Percentiles rank a stretch among this genome's conserved stretches.
Evolutionary conservation across 2,329 filamentous ascomycete genomes (phyloP).

Genomic region (Alternaria ventricosa): DNA sequence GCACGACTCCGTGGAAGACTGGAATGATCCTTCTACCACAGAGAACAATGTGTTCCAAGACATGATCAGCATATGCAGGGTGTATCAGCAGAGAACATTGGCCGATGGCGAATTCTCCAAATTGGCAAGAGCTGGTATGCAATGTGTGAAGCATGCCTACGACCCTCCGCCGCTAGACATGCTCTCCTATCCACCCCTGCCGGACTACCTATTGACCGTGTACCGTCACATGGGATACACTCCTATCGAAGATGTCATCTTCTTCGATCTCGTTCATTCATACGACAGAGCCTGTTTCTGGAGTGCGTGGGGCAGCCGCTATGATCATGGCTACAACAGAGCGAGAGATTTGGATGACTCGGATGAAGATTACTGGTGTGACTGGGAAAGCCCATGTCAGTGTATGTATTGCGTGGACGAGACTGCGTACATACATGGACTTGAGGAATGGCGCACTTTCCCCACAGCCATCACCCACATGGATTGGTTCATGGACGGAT

Average conservation of each 20-base stretch:
- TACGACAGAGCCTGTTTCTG: neutral
- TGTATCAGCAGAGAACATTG: neutral
- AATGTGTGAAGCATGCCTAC: neutral
- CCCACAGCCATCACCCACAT: neutral
- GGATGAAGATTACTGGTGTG: too few species aligned
- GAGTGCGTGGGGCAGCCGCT: neutral
- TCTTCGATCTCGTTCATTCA: neutral
- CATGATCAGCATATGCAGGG: neutral
- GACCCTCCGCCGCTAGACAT: neutral
- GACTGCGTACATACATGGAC: neutral
- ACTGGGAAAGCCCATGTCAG: too few species aligned
- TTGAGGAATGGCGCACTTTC: neutral
- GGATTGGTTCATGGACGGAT: accelerated
- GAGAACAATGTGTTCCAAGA: neutral
- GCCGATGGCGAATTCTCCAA: neutral
- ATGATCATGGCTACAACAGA: neutral
- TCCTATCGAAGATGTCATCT: neutral
- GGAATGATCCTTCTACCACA: neutral
- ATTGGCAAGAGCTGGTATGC: neutral
- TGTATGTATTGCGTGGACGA: neutral
- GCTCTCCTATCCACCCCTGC: neutral
- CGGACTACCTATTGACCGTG: neutral
- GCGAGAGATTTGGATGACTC: too few species aligned
- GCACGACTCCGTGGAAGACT: neutral
- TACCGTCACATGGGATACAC: neutral